phyloP scores from a whole-genome alignment of 805 yeast genomes.

The Wickerhamomyces rabaulensis region DNA sequence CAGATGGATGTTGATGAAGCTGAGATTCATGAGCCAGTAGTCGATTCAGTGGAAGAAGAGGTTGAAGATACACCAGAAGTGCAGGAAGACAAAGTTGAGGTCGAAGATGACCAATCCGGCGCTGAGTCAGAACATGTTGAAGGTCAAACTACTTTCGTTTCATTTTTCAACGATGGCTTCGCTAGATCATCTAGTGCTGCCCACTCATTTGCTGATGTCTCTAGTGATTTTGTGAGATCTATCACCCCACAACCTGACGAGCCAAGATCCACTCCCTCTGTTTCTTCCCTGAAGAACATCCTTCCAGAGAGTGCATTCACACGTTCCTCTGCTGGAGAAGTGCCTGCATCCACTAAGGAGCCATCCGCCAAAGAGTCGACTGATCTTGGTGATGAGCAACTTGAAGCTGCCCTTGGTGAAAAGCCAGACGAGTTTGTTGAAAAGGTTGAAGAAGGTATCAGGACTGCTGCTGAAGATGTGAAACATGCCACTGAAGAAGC shows the following conservation, averaged over 20 bases:
- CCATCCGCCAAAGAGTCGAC: not conserved
- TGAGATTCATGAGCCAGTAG: not conserved
- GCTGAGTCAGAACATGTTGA: not conserved
- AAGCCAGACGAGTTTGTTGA: slow-evolving; percentile 1
- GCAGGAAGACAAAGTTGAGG: not conserved
- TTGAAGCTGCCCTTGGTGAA: slow-evolving; percentile 1
- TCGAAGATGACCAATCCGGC: not conserved
- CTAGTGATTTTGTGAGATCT: slow-evolving; percentile 12
- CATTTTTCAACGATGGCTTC: slow-evolving; percentile 11
- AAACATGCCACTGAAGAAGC: not conserved
- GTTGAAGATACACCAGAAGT: not conserved
- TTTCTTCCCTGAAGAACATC: not conserved
- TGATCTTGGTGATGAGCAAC: not conserved
- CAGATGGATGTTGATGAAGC: not conserved
- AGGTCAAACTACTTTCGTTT: slow-evolving; percentile 13
- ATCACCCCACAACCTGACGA: not conserved
- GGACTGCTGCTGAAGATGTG: not conserved
- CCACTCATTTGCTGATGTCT: slow-evolving; percentile 12
- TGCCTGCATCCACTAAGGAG: not conserved
- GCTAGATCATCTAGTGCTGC: not conserved
- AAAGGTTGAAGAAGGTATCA: not conserved
- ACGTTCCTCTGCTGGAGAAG: not conserved
- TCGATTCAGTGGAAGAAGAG: not conserved
- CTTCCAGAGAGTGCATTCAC: not conserved
- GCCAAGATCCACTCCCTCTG: not conserved